Evolutionary conservation across 352 stramenopile species (phyloP), one percentile per base, ranked within the genome.

Genomic region (Phytophthora cryptogea): DNA sequence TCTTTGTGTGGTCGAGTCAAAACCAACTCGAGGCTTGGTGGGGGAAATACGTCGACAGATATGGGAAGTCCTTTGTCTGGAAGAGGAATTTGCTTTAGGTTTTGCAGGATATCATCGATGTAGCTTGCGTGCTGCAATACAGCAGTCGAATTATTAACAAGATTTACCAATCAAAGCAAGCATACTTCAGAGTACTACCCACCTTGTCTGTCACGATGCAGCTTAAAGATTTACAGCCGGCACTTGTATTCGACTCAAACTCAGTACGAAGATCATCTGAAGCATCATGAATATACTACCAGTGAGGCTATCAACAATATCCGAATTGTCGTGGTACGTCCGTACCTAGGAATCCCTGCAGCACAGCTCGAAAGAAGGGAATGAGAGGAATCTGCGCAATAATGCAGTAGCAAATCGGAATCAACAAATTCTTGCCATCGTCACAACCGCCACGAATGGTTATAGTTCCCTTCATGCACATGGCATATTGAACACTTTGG

Each of bases 401-500:
- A 41, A 82, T 63, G 33, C 76, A 86, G 51, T 84, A 86, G 52
- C 76, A 86, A 33, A 86, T 60, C 5, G 71, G 67, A 2, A 79
- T 39, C n/a, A 37, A 6, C 32, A 76, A n/a, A 8, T 44, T 43
- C 11, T 33, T 60, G 0, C 28, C 27, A 20, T 67, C 52, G 45
- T 42, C 35, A 14, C 52, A 39, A 16, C 53, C 17, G 8, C 30
- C 42, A 4, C 52, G 63, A 35, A 86, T 28, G n/a, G 13, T 46
- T 8, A 80, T 40, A 20, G 26, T 42, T 20, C 63, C 67, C 49
- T 83, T 83, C 72, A 84, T 68, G 43, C 76, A 86, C 42, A 76
- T 83, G 8, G 74, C 74, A 63, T 83, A 86, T 39, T 84, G 76
- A 43, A 84, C 66, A 33, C 54, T 75, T 41, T 86, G 76, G 3